Evolutionary conservation across 129 eudicot species (phyloP), one percentile per base, ranked within the genome.

Genomic region (Saussurea involucrata): DNA sequence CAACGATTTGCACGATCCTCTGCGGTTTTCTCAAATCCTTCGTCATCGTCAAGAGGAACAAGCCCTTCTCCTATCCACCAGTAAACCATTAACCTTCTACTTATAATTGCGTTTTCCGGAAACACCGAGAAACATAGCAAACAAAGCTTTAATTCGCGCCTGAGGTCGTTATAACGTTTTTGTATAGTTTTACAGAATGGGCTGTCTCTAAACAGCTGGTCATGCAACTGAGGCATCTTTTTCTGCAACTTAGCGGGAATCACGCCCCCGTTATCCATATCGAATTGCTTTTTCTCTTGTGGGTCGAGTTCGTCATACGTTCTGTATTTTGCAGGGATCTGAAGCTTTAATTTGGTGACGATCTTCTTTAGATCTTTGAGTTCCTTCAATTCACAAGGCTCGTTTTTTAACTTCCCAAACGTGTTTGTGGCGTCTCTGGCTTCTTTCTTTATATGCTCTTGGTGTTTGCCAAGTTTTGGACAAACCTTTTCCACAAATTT

Each of bases 21-120:
- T 4, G 10, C 20, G 15, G 57, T 78, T 40, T 25, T 36, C n/a
- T 3, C 68, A 34, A 4, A 49, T 7, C 22, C 25, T 22, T 4
- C 1, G 37, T 57, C 72, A 18, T 27, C 44, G 70, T 46, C 73
- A 10, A 0, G 28, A 0, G 69, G 61, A 7, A 46, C 33, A 20
- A 84, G 76, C 34, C 88, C 90, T 75, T 87, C 90, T 58, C 76
- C 88, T 2, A 87, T 78, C 90, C 90, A 87, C 90, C 86, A 87
- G 60, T 87, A 84, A 27, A 84, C 80, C 86, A 87, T 74, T 9
- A 79, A 28, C 86, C 88, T 74, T 81, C 82, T 74, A 76, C 80
- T 84, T 69, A 87, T 84, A 17, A 33, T 24, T 21, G 66, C 80
- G 15, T 80, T 75, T 24, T 76, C 77, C 0, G 88, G 86, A 27